Evolutionary conservation across 352 stramenopile species (phyloP).

Genomic region (Pelagophyceae sp.): DNA sequence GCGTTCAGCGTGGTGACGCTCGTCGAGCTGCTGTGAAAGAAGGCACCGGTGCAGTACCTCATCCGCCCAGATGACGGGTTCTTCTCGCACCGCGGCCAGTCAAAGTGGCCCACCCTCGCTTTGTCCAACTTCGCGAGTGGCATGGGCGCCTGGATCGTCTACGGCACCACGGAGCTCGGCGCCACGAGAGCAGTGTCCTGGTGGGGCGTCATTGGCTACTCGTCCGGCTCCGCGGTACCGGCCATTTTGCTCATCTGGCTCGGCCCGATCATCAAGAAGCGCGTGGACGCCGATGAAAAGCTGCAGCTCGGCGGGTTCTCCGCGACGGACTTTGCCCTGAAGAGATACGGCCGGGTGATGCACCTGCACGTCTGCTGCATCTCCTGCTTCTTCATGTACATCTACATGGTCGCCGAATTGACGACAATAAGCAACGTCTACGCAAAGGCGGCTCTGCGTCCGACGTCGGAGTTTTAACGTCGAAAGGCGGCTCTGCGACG

Average conservation of each 20-base stretch:
- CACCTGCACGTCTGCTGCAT: too few relatives aligned
- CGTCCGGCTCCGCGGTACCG: conserved; percentile 34
- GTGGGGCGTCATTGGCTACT: conserved; percentile 48
- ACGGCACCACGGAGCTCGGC: too few relatives aligned
- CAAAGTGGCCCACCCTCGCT: conserved; percentile 33
- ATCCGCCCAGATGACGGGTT: too few relatives aligned
- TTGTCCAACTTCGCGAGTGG: conserved; percentile 46
- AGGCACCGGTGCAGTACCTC: too few relatives aligned
- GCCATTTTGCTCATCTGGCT: conserved; percentile 39
- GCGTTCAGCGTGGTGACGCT: not conserved
- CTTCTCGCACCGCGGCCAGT: too few relatives aligned
- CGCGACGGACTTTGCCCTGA: not conserved
- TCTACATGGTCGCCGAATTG: too few relatives aligned
- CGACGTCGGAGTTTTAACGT: too few relatives aligned
- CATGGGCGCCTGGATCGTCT: too few relatives aligned
- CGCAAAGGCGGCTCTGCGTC: too few relatives aligned
- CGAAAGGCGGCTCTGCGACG: too few relatives aligned
- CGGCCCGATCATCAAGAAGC: conserved; percentile 32
- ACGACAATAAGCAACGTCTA: conserved; percentile 51
- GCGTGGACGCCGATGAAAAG: not conserved
- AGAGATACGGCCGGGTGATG: conserved; percentile 48
- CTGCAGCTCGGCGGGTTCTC: not conserved
- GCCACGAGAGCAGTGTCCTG: conserved; percentile 42
- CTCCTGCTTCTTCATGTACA: too few relatives aligned
- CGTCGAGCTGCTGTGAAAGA: not conserved